Base-by-base conservation (phyloP, 495 filamentous ascomycete species). In the Apiosordaria backusii region DNA sequence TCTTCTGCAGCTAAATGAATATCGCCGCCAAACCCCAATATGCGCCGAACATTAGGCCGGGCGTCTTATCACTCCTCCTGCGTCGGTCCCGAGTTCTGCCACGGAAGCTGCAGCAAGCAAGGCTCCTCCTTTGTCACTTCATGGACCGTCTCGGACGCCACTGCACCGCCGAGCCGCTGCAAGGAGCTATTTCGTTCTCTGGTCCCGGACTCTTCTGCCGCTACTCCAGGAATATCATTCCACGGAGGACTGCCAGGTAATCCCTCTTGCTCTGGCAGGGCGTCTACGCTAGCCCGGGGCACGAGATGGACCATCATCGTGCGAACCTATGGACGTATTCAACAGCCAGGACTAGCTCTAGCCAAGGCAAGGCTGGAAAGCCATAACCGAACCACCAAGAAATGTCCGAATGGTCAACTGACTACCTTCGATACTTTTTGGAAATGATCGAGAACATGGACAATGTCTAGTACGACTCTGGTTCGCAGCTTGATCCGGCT, bases 391-490 rank as follows among this genome's bases (percentile, higher is more conserved):
- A 23, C 52, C 25, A 27, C 55, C 50, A 61, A 64, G n/a, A 70
- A 75, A 60, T 68, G 59, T 62, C 71, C 73, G 73, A 73, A 54
- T 66, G 65, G 67, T 35, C 18, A 60, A 53, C 4, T 5, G n/a
- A n/a, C 57, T 61, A n/a, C 50, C 29, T 45, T 3, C n/a, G 18
- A 3, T 16, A 3, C 7, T 19, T 27, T 29, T n/a, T 64, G 35
- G 50, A 50, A 61, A 63, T 62, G 60, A 35, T 69, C 71, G 70
- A 57, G 65, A 66, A 71, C 73, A 67, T 65, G 69, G 71, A 65
- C 63, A 29, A 18, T 53, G 35, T 50, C 54, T 57, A 23, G 16
- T 19, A 57, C 54, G 16, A 23, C 60, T 23, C 61, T 29, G 59
- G 61, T 21, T 55, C 53, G 57, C 29, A 55, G 50, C 18, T 67